Evolutionary conservation across 192 early-diverging fungal genomes (phyloP), one percentile per base, ranked within the genome.

Genomic region (Coemansia sp.): DNA sequence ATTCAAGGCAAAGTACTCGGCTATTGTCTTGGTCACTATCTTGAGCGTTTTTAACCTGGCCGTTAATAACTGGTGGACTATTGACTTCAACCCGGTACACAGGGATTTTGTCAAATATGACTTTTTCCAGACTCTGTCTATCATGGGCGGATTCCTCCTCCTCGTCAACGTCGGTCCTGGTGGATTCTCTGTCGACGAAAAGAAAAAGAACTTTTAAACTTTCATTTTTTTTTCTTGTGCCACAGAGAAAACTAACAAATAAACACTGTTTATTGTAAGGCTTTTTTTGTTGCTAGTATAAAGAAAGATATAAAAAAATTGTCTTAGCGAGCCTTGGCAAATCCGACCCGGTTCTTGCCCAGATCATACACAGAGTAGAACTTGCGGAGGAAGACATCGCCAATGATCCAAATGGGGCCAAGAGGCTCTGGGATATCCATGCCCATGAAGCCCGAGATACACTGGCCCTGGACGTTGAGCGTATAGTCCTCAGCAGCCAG

Each of bases 1-100:
- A 1, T 99, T 98, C 87, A 99, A 98, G 84, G 96, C 97, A 43
- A 96, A 95, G 86, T 95, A 89, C 88, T 95, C 95, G 20, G 97
- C 97, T 27, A 94, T 94, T 84, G 93, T 98, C 61, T 75, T 99
- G 46, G 92, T 98, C 47, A 79, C 94, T 31, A 91, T 99, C 70
- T 73, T 99, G 63, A 92, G 91, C 34, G 86, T 99, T 64, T 91
- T 90, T 76, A 98, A 99, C 79, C 87, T 99, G 46, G 74, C 94
- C 13, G 88, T 98, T 61, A 98, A 99, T 85, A 98, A 98, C 88
- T 99, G 93, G 88, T 98, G 96, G 96, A 88, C 91, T 4, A 87
- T 93, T 47, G 92, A 93, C 75, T 91, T 90, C 66, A 85, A 85
- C 54, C 92, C 92, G 59, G 89, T 90, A 8, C 91, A 93, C 73